These are phyloP conservation scores for Aureobasidium lini DNA, from an alignment of 2,329 filamentous ascomycete species.

Conservation along the genomic window DNA sequence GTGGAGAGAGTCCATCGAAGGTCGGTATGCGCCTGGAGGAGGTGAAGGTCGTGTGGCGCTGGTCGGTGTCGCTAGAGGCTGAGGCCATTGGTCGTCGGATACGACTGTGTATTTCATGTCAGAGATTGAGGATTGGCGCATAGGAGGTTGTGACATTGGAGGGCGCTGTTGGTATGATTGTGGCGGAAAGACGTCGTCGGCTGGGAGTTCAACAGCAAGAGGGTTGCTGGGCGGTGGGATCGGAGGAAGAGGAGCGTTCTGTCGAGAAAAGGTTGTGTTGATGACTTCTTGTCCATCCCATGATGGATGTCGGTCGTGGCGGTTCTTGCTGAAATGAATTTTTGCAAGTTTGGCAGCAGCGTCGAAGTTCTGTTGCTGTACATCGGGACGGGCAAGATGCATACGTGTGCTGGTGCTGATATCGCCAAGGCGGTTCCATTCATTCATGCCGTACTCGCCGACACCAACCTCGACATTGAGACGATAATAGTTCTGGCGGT, in stretches of 20 bases:
- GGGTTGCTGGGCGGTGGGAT: conserved; percentile 38
- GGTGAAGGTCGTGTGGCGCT: conserved; percentile 12
- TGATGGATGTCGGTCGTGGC: conserved; percentile 49
- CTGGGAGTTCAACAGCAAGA: conserved; percentile 52
- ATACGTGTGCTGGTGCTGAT: conserved; percentile 87
- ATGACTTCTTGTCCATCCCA: conserved; percentile 22
- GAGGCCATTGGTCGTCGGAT: conserved; percentile 51
- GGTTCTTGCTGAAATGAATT: conserved; percentile 67
- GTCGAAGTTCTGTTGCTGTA: conserved; percentile 69
- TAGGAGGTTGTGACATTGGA: conserved; percentile 39
- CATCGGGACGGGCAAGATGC: conserved; percentile 66
- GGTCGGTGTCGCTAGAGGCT: conserved; percentile 19
- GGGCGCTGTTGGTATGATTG: conserved; percentile 17
- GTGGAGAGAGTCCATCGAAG: conserved; percentile 15
- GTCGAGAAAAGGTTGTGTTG: background rate
- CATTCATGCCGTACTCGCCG: conserved; percentile 97
- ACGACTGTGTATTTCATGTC: conserved; percentile 63
- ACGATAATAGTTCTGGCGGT: conserved; percentile 71
- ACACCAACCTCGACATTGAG: conserved; percentile 96
- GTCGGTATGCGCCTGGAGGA: conserved; percentile 5
- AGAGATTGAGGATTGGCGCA: conserved; percentile 45
- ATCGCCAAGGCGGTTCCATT: conserved; percentile 88
- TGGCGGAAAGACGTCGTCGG: conserved; percentile 40
- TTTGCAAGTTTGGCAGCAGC: conserved; percentile 75
- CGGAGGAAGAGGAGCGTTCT: conserved; percentile 23